Evolutionary conservation across 2,329 filamentous ascomycete species (phyloP).

Genomic region (Sporothrix curviconia): DNA sequence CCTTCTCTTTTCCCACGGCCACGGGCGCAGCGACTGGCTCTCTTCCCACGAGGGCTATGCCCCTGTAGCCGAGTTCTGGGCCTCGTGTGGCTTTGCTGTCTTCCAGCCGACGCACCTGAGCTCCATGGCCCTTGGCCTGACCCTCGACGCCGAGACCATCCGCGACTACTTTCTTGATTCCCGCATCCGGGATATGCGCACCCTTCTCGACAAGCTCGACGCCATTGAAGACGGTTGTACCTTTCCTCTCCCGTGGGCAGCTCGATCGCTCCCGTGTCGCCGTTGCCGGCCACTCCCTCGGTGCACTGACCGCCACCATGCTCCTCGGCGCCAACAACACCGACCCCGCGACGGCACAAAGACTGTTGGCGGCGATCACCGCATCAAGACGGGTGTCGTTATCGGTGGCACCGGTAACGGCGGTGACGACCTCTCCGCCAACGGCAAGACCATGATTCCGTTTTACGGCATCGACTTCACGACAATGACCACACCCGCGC

Average conservation of each 20-base stretch:
- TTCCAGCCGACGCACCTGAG: constrained; percentile 37
- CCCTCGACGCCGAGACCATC: constrained; percentile 12
- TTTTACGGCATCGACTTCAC: constrained; percentile 30
- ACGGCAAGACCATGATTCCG: constrained; percentile 25
- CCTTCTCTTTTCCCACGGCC: constrained; percentile 36
- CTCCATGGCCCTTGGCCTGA: constrained; percentile 28
- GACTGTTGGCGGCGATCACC: constrained; percentile 23
- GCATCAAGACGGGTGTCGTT: constrained; percentile 34
- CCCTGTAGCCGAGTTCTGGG: constrained; percentile 36
- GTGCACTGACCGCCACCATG: constrained; percentile 29
- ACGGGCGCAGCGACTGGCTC: constrained; percentile 32
- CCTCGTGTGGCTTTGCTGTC: constrained; percentile 36
- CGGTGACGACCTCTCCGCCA: constrained; percentile 26
- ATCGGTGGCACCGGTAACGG: constrained; percentile 28
- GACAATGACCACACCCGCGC: constrained; percentile 29
- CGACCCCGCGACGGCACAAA: constrained; percentile 26
- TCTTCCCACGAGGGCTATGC: constrained; percentile 37
- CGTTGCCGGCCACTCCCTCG: constrained; percentile 34
- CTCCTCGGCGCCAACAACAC: constrained; percentile 32
- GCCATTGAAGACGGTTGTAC: constrained; percentile 29
- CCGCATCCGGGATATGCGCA: constrained; percentile 30
- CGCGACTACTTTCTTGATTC: constrained; percentile 28
- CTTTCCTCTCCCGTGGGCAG: constrained; percentile 26
- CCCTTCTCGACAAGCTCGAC: constrained; percentile 33
- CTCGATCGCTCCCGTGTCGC: constrained; percentile 30